Conservation (phyloP, 2,329 filamentous ascomycete species). For the Epichloe sp. region DNA sequence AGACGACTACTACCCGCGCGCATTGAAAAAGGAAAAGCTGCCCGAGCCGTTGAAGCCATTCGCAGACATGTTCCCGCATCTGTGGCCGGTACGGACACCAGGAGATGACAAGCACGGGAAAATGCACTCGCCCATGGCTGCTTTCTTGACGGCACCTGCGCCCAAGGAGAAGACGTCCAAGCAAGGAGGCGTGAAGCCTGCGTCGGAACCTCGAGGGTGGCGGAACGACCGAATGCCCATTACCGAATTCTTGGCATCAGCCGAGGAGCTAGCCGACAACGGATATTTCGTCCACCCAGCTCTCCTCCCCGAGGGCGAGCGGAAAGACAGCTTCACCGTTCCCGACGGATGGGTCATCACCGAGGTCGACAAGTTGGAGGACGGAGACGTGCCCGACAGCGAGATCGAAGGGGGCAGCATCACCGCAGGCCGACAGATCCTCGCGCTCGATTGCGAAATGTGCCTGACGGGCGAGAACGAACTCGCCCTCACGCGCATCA, state of each 20-base stretch:
- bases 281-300: constrained; percentile 78
- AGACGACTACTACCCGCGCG: constrained; percentile 47
- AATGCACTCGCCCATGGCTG: constrained; percentile 76
- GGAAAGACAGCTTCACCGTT: constrained; percentile 35
- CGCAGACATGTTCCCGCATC: constrained; percentile 68
- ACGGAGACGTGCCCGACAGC: constrained; percentile 52
- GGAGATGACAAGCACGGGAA: constrained; percentile 71
- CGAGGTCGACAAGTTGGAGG: constrained; percentile 49
- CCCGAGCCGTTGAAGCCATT: constrained; percentile 49
- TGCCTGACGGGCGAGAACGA: constrained; percentile 71
- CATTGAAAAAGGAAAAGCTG: constrained; percentile 36
- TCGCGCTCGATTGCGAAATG: constrained; percentile 95
- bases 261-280: constrained; percentile 66
- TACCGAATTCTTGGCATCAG: constrained; percentile 60
- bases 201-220: constrained; percentile 52
- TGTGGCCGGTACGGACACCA: constrained; percentile 82
- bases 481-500: constrained; percentile 79
- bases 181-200: constrained; percentile 45
- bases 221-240: constrained; percentile 69
- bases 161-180: constrained; percentile 51
- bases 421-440: constrained; percentile 64
- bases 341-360: constrained; percentile 77
- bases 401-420: constrained; percentile 71
- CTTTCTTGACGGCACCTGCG: constrained; percentile 65
- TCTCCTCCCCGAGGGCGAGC: constrained; percentile 47